These are phyloP conservation scores for Malus hybrid DNA, from an alignment of 331 rosid genomes.

Conservation along the genomic window DNA sequence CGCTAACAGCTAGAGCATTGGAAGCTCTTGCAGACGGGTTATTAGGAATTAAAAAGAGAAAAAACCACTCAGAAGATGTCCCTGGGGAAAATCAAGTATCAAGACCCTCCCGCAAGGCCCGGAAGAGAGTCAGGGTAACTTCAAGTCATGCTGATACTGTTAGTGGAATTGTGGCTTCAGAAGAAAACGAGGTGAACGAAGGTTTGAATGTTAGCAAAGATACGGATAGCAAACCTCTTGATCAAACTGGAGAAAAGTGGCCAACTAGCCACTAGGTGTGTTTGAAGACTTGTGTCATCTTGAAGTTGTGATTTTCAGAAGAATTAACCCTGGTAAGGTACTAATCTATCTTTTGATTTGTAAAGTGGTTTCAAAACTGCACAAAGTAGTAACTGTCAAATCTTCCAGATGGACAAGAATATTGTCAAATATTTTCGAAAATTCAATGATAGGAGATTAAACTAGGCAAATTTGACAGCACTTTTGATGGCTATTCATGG, in stretches of 20 bases:
- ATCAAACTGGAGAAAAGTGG: slow-evolving; percentile 24
- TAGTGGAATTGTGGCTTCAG: slow-evolving; percentile 6
- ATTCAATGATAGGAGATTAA: not conserved
- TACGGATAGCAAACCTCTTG: slow-evolving; percentile 20
- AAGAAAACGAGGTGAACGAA: slow-evolving; percentile 34
- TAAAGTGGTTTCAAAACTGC: not conserved
- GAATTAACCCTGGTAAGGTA: not conserved
- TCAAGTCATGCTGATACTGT: slow-evolving; percentile 23
- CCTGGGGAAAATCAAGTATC: slow-evolving; percentile 18
- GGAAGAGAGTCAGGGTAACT: slow-evolving; percentile 27
- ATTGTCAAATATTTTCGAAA: slow-evolving; percentile 1
- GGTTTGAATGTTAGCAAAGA: slow-evolving; percentile 20
- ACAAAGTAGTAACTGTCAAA: not conserved
- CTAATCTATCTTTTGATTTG: slow-evolving; percentile 10
- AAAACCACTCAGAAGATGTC: slow-evolving; percentile 15
- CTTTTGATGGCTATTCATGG: not conserved
- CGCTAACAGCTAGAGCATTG: slow-evolving; percentile 57
- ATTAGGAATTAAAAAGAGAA: slow-evolving; percentile 34
- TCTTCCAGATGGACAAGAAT: not conserved
- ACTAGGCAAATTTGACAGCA: not conserved
- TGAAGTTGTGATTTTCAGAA: slow-evolving; percentile 10
- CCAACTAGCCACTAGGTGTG: slow-evolving; percentile 16
- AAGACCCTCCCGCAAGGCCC: slow-evolving; percentile 36
- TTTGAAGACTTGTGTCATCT: slow-evolving; percentile 6
- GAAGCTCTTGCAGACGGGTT: slow-evolving; percentile 61